These are phyloP conservation scores for Dryadomyces quercus-mongolicae DNA, from an alignment of 2,329 filamentous ascomycete species.

Conservation along the genomic window DNA sequence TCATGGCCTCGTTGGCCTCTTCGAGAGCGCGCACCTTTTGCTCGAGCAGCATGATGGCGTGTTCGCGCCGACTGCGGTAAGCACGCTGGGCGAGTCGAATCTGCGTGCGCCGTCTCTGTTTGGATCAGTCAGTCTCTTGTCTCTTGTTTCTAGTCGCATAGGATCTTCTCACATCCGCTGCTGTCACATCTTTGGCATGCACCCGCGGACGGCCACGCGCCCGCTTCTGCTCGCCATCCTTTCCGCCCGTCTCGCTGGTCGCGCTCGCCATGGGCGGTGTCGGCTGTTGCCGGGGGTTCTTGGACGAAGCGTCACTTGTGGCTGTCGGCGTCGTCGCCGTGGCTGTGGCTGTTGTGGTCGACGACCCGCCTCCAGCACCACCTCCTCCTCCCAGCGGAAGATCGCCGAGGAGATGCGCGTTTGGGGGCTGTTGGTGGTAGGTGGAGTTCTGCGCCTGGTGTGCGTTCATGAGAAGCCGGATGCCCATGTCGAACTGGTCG, in stretches of 20 bases:
- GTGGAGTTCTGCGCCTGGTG: no score
- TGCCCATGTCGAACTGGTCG: not conserved
- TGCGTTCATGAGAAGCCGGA: not conserved
- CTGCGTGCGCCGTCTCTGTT: conserved; percentile 65
- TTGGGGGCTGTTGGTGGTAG: no score
- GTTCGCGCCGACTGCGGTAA: conserved; percentile 76
- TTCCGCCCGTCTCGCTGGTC: not conserved
- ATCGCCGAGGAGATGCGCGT: no score
- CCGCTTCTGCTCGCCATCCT: conserved; percentile 31
- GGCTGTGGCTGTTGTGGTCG: no score
- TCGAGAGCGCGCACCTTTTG: conserved; percentile 58
- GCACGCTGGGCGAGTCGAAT: conserved; percentile 78
- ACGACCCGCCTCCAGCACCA: no score
- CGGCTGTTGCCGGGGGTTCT: no score
- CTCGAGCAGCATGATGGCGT: conserved; percentile 62
- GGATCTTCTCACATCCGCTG: conserved; percentile 68
- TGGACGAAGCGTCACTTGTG: no score
- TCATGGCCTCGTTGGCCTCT: conserved; percentile 60
- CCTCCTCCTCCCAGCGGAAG: no score
- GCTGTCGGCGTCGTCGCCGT: conserved; percentile 7
- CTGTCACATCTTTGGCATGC: conserved; percentile 65
- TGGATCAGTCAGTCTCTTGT: no score
- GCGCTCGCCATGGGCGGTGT: conserved; percentile 4
- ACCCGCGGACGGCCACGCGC: conserved; percentile 62
- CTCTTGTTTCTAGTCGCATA: no score